Evolutionary conservation across 306 rosid genomes (phyloP).

Genomic region (Dryas drummondii): DNA sequence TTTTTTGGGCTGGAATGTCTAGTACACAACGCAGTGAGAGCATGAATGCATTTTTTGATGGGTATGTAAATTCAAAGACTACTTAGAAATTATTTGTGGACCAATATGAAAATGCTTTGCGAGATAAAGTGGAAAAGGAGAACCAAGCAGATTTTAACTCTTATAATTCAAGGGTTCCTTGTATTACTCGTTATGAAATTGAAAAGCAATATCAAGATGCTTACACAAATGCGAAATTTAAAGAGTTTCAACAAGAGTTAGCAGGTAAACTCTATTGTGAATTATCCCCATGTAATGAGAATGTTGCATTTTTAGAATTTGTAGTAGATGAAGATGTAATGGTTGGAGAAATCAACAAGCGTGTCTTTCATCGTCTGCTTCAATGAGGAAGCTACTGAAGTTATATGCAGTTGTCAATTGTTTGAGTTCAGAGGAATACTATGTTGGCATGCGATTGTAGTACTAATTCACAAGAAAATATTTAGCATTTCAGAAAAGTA

Average conservation of each 20-base stretch:
- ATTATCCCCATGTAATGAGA: neutral
- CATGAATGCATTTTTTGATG: conserved; percentile 15
- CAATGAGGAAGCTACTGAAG: conserved; percentile 3
- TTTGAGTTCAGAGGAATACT: conserved; percentile 24
- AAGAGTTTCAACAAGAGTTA: conserved; percentile 20
- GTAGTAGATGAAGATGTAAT: conserved; percentile 1
- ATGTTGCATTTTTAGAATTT: neutral
- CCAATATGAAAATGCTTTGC: neutral
- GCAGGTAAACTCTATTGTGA: conserved; percentile 23
- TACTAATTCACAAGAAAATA: neutral
- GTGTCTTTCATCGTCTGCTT: conserved; percentile 4
- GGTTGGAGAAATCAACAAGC: neutral
- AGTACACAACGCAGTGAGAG: conserved; percentile 17
- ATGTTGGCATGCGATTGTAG: conserved; percentile 17
- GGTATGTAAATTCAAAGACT: neutral
- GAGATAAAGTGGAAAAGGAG: neutral
- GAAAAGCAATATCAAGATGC: conserved; percentile 19
- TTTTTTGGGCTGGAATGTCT: conserved; percentile 31
- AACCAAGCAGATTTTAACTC: conserved; percentile 18
- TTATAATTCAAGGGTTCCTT: conserved; percentile 1
- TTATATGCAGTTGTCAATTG: conserved; percentile 14
- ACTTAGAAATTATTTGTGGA: neutral
- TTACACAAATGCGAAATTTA: conserved; percentile 21
- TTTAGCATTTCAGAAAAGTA: conserved; percentile 14
- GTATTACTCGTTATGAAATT: neutral